A percentile compares a stretch with the other conserved stretches of the same genome.
phyloP scores from a whole-genome alignment of 805 yeast species.

The Candida insectalens region DNA sequence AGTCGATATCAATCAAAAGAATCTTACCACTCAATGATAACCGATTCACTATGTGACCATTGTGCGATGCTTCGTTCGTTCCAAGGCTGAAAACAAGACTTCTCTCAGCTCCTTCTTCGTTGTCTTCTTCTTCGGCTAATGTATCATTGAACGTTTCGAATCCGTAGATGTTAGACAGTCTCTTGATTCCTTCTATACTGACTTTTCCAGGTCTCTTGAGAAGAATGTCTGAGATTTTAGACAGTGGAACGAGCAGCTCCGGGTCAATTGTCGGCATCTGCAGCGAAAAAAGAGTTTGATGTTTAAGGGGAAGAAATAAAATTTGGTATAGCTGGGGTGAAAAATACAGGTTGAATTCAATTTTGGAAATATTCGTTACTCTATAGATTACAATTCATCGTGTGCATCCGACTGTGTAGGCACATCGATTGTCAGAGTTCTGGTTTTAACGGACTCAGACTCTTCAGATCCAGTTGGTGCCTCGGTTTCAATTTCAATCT shows the following conservation, averaged over 20 bases:
- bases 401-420: too few relatives aligned
- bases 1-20: conserved; percentile 28
- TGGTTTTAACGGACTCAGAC: too few relatives aligned
- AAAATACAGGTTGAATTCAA: too few relatives aligned
- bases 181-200: conserved; percentile 23
- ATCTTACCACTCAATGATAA: conserved; percentile 27
- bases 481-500: too few relatives aligned
- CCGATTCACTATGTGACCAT: conserved; percentile 15
- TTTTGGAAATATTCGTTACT: too few relatives aligned
- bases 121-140: conserved; percentile 26
- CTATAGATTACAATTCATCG: too few relatives aligned
- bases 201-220: conserved; percentile 27
- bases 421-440: too few relatives aligned
- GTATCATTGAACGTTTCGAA: conserved; percentile 26
- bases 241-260: conserved; percentile 22
- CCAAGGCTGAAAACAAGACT: conserved; percentile 19
- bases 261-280: conserved; percentile 28
- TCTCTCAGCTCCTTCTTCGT: conserved; percentile 3
- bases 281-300: too few relatives aligned
- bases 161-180: conserved; percentile 27
- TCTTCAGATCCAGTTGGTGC: too few relatives aligned
- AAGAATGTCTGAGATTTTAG: conserved; percentile 23
- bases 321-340: too few relatives aligned
- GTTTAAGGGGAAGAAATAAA: too few relatives aligned
- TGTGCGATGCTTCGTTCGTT: too few relatives aligned